Evolutionary conservation across 495 filamentous ascomycete species (phyloP).

Genomic region (Penicillium longicatenatum): DNA sequence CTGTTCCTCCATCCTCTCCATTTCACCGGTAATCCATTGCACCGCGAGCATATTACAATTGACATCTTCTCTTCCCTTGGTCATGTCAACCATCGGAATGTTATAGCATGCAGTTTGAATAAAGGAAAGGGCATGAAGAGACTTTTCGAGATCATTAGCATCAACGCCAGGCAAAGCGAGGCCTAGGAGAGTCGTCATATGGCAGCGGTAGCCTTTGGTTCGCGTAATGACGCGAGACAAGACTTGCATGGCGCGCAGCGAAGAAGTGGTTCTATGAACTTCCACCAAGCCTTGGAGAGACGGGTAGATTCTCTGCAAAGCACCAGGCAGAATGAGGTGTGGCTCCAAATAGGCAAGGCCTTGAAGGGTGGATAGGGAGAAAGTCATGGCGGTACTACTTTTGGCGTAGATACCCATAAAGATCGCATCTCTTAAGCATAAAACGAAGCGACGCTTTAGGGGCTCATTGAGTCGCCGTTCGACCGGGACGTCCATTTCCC

Average conservation of each 20-base stretch:
- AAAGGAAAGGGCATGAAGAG: slow-evolving; percentile 88
- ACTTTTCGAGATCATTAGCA: slow-evolving; percentile 97
- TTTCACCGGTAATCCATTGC: slow-evolving; percentile 91
- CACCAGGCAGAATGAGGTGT: slow-evolving; percentile 88
- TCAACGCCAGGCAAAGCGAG: slow-evolving; percentile 94
- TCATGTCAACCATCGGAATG: slow-evolving; percentile 86
- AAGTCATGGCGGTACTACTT: slow-evolving; percentile 85
- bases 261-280: slow-evolving; percentile 94
- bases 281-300: slow-evolving; percentile 95
- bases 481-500: slow-evolving; percentile 80
- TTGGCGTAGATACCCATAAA: slow-evolving; percentile 99
- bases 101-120: slow-evolving; percentile 94
- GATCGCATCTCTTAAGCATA: slow-evolving; percentile 86
- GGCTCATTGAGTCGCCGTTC: slow-evolving; percentile 77
- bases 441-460: slow-evolving; percentile 85
- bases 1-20: slow-evolving; percentile 89
- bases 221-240: slow-evolving; percentile 85
- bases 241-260: slow-evolving; percentile 85
- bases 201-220: slow-evolving; percentile 91
- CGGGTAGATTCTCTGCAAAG: slow-evolving; percentile 93
- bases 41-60: slow-evolving; percentile 78
- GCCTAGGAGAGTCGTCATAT: slow-evolving; percentile 89
- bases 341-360: slow-evolving; percentile 89
- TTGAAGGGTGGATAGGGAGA: slow-evolving; percentile 86
- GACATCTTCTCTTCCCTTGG: slow-evolving; percentile 65